A percentile compares a stretch with the other conserved stretches of the same genome.
Conservation (phyloP, 108 stramenopile genomes). For the Conticribra weissflogii region DNA sequence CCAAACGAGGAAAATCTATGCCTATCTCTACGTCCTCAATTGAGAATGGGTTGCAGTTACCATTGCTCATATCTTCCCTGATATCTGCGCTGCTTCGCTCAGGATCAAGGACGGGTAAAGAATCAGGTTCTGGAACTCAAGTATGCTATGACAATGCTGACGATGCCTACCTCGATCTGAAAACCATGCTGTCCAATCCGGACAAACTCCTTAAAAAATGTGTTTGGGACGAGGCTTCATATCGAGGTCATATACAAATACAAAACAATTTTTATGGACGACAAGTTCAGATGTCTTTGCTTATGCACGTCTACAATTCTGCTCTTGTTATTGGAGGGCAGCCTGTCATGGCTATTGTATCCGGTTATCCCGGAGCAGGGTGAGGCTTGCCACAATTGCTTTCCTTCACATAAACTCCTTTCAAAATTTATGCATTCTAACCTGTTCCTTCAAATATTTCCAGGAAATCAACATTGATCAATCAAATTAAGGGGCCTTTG, state of each 20-base stretch:
- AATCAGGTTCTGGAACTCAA: too few relatives aligned
- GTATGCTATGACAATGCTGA: slow-evolving; percentile 1
- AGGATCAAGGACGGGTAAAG: too few relatives aligned
- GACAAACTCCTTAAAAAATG: neutral
- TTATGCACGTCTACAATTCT: slow-evolving; percentile 6
- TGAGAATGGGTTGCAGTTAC: too few relatives aligned
- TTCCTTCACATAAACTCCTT: neutral
- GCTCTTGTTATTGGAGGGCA: neutral
- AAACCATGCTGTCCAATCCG: slow-evolving; percentile 1
- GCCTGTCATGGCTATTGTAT: slow-evolving; percentile 8
- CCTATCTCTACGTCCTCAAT: too few relatives aligned
- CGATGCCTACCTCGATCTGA: slow-evolving; percentile 14
- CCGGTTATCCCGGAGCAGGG: slow-evolving; percentile 7
- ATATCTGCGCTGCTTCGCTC: too few relatives aligned
- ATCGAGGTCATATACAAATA: neutral
- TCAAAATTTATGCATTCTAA: neutral
- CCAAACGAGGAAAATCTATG: too few relatives aligned
- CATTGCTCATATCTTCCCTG: too few relatives aligned
- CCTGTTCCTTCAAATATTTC: neutral
- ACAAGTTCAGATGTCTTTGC: slow-evolving; percentile 4
- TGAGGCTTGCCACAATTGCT: neutral
- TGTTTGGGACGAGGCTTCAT: slow-evolving; percentile 6
- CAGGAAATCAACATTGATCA: slow-evolving; percentile 9
- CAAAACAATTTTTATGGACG: slow-evolving; percentile 16
- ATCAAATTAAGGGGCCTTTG: slow-evolving; percentile 15